A percentile compares a stretch with the other conserved stretches of the same genome.
Evolutionary conservation across 208 protist genomes (phyloP).

Genomic region (Blechomonas ayalai): DNA sequence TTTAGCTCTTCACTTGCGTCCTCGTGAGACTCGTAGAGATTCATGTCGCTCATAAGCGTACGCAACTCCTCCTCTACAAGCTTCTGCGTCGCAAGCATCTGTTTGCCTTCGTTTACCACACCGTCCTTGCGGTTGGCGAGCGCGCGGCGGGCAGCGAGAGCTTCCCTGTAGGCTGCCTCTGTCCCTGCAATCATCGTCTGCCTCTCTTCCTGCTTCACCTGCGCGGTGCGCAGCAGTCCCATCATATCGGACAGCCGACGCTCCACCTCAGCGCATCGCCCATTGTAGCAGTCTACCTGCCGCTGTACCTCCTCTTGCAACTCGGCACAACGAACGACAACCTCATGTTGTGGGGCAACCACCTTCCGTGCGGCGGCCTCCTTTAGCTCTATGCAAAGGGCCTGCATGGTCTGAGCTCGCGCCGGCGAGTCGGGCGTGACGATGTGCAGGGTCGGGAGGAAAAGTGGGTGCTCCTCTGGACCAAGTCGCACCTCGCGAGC

Average conservation of each 20-base stretch:
- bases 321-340: too few species aligned
- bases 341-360: neutral
- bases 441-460: constrained; percentile 7
- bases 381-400: constrained; percentile 23
- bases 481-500: constrained; percentile 3
- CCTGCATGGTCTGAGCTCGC: constrained; percentile 10
- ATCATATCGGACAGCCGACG: neutral
- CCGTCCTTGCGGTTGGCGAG: neutral
- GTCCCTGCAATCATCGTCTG: constrained; percentile 1
- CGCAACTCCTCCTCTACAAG: too few species aligned
- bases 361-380: neutral
- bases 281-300: constrained; percentile 1
- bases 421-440: neutral
- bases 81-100: too few species aligned
- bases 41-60: too few species aligned
- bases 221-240: neutral
- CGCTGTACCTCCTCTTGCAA: neutral
- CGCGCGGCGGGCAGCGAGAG: neutral
- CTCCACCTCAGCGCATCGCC: neutral
- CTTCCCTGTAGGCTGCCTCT: neutral
- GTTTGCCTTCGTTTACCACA: neutral
- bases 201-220: neutral
- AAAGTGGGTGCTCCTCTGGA: constrained; percentile 5
- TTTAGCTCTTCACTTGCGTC: constrained; percentile 1
- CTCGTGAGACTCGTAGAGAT: neutral